Conservation (phyloP, 2,329 filamentous ascomycete genomes). For the Cladophialophora immunda region DNA sequence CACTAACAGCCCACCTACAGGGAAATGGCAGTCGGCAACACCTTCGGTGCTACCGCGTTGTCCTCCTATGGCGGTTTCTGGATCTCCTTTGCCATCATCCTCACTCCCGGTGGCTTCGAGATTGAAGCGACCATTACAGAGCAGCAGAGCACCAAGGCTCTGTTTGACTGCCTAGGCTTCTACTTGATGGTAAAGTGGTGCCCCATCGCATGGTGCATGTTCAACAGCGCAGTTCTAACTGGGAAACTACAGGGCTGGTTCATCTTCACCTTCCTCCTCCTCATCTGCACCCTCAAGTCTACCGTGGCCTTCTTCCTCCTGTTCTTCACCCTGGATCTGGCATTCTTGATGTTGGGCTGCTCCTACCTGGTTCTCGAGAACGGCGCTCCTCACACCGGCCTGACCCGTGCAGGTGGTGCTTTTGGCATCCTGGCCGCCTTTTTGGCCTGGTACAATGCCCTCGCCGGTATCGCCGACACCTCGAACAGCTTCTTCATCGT, state of each 20-base stretch:
- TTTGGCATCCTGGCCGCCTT: slow-evolving; percentile 86
- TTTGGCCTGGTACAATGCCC: slow-evolving; percentile 84
- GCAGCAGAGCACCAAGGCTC: slow-evolving; percentile 48
- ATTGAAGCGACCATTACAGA: slow-evolving; percentile 60
- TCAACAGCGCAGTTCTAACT: slow-evolving; percentile 18
- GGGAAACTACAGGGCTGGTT: slow-evolving; percentile 70
- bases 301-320: slow-evolving; percentile 80
- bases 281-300: slow-evolving; percentile 78
- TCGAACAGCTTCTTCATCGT: slow-evolving; percentile 86
- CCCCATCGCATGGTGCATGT: background rate
- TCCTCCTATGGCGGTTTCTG: slow-evolving; percentile 87
- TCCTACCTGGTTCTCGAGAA: slow-evolving; percentile 64
- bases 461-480: slow-evolving; percentile 79
- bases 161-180: slow-evolving; percentile 72
- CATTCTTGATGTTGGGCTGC: slow-evolving; percentile 76
- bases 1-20: slow-evolving; percentile 50
- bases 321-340: slow-evolving; percentile 78
- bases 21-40: slow-evolving; percentile 90
- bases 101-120: slow-evolving; percentile 72
- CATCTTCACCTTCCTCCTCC: slow-evolving; percentile 80
- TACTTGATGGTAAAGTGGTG: slow-evolving; percentile 67
- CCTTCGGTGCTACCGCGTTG: slow-evolving; percentile 81
- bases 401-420: slow-evolving; percentile 76
- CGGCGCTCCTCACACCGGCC: slow-evolving; percentile 52
- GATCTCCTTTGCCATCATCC: slow-evolving; percentile 76